phyloP scores from a whole-genome alignment of 2,329 filamentous ascomycete species.

The Orbilia quercus region DNA sequence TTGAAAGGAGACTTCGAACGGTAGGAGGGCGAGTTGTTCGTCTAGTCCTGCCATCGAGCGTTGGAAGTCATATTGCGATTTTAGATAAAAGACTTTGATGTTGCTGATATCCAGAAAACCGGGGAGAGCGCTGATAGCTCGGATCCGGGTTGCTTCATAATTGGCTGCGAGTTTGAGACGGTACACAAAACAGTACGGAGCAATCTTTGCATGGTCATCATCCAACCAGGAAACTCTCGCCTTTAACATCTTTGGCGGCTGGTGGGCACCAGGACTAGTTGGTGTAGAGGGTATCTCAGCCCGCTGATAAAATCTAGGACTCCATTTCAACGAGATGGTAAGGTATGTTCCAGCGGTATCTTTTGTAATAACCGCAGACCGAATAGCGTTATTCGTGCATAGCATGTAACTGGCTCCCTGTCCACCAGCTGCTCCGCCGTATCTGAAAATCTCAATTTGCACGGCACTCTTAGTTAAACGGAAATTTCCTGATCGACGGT shows the following conservation, averaged over 20 bases:
- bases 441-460: slow-evolving; percentile 29
- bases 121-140: slow-evolving; percentile 41
- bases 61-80: slow-evolving; percentile 53
- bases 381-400: slow-evolving; percentile 4
- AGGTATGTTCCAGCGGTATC: slow-evolving; percentile 18
- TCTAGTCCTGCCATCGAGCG: slow-evolving; percentile 62
- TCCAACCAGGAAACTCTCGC: slow-evolving; percentile 61
- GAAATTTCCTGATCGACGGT: slow-evolving; percentile 11
- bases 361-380: slow-evolving; percentile 19
- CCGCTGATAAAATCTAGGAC: slow-evolving; percentile 45
- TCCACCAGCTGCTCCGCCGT: neutral
- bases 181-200: slow-evolving; percentile 68
- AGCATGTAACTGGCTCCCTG: slow-evolving; percentile 32
- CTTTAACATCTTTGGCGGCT: slow-evolving; percentile 10
- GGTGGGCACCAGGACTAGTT: neutral
- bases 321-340: slow-evolving; percentile 31
- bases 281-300: neutral
- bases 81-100: slow-evolving; percentile 17
- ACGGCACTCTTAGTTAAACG: slow-evolving; percentile 23
- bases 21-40: slow-evolving; percentile 59
- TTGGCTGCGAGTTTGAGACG: slow-evolving; percentile 62
- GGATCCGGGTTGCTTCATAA: slow-evolving; percentile 60
- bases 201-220: slow-evolving; percentile 62
- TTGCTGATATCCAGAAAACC: slow-evolving; percentile 34
- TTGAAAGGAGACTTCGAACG: slow-evolving; percentile 72